These are phyloP conservation scores for Malassezia japonica DNA, from an alignment of 1,284 basidiomycete genomes.

Conservation along the genomic window DNA sequence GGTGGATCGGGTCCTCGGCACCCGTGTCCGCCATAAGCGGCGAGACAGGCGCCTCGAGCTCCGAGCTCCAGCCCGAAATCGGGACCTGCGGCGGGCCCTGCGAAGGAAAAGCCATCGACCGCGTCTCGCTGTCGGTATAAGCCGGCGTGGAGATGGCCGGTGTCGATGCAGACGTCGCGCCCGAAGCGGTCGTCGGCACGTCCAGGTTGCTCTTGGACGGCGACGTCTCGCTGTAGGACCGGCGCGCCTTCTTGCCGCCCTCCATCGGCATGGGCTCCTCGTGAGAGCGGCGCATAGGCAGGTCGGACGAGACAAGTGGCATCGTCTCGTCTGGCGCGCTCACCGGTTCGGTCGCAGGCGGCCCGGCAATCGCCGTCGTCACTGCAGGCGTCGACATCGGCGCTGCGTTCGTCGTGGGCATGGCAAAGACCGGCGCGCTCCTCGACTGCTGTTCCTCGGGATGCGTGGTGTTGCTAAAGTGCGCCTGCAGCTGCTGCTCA, in stretches of 20 bases:
- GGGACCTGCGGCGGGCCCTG: background rate
- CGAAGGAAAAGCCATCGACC: background rate
- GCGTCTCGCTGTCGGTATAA: background rate
- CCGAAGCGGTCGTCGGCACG: no score
- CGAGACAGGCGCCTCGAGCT: slow-evolving; percentile 18
- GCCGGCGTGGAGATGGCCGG: background rate
- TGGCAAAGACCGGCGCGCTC: no score
- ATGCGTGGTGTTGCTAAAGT: background rate
- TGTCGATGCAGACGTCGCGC: background rate
- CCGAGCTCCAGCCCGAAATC: background rate
- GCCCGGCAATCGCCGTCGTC: no score
- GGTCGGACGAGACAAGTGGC: no score
- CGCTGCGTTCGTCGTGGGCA: background rate
- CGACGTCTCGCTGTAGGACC: no score
- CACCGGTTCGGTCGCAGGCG: no score
- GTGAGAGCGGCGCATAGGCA: no score
- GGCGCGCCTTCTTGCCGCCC: background rate
- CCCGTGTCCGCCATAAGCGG: slow-evolving; percentile 17
- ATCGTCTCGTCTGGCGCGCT: no score
- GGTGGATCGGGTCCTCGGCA: slow-evolving; percentile 34
- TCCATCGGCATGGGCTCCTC: no score
- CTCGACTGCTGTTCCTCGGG: no score
- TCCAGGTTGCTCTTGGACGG: no score
- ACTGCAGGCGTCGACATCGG: no score
- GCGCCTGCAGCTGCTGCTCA: background rate